These are phyloP conservation scores for Amylostereum areolatum DNA, from an alignment of 1,284 basidiomycete species.

Conservation along the genomic window DNA sequence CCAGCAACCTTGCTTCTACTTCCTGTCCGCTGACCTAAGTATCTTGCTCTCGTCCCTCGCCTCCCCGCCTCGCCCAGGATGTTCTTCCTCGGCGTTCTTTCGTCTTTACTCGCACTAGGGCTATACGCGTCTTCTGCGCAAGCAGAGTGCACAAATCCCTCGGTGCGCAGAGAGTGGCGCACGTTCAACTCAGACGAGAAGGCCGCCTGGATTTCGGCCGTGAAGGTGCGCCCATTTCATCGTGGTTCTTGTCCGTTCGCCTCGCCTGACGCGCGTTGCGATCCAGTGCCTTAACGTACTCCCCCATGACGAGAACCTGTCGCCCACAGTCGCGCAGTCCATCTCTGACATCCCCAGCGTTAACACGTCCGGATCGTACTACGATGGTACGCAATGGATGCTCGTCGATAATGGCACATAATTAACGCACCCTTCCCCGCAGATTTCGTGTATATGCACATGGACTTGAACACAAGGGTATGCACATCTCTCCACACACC, in stretches of 20 bases:
- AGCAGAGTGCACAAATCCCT: conserved; percentile 16
- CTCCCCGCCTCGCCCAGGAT: too few relatives aligned
- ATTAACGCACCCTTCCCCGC: too few relatives aligned
- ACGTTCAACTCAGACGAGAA: conserved; percentile 14
- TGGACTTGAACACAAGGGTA: conserved; percentile 5
- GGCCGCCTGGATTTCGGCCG: conserved; percentile 20
- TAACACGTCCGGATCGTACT: conserved; percentile 5
- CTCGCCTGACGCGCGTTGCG: too few relatives aligned
- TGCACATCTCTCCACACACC: not conserved
- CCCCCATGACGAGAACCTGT: not conserved
- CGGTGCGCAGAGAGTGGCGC: conserved; percentile 22
- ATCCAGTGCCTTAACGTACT: conserved; percentile 1
- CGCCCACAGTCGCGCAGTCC: not conserved
- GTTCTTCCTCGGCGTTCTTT: too few relatives aligned
- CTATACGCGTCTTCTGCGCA: too few relatives aligned
- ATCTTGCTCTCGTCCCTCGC: too few relatives aligned
- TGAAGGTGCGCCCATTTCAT: conserved; percentile 20
- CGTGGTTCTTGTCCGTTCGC: too few relatives aligned
- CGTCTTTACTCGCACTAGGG: too few relatives aligned
- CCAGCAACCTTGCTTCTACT: too few relatives aligned
- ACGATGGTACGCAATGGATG: conserved; percentile 3
- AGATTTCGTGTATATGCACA: conserved; percentile 7
- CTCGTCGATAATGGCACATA: too few relatives aligned
- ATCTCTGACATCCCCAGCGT: not conserved
- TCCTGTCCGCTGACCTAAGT: too few relatives aligned